These are phyloP conservation scores for Diaporthe vexans DNA, from an alignment of 2,329 filamentous ascomycete genomes.

Conservation along the genomic window DNA sequence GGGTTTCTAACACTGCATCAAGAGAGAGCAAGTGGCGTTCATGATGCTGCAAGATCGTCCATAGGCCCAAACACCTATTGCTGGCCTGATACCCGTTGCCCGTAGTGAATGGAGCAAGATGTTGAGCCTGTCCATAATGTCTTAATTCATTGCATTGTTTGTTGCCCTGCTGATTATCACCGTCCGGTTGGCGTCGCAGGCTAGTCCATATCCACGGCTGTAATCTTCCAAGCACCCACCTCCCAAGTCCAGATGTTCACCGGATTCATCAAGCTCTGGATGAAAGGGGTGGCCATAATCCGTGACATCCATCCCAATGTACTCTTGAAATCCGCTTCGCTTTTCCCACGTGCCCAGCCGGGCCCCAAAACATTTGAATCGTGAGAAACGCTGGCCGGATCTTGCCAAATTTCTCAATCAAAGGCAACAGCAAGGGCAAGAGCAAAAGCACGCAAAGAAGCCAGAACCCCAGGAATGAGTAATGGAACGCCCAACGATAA, in stretches of 20 bases:
- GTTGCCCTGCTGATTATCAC: not conserved
- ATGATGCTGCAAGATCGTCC: not conserved
- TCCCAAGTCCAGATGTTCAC: not conserved
- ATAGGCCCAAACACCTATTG: not conserved
- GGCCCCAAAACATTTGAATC: not conserved
- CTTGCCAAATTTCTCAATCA: not conserved
- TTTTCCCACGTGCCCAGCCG: not conserved
- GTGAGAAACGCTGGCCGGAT: not conserved
- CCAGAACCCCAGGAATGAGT: not conserved
- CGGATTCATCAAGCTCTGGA: not conserved
- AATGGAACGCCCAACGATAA: not conserved
- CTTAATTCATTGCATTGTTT: constrained; percentile 20
- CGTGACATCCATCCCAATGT: not conserved
- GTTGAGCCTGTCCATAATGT: constrained; percentile 1
- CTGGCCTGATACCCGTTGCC: too few relatives aligned
- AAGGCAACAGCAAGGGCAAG: not conserved
- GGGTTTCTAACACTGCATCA: not conserved
- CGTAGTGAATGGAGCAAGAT: not conserved
- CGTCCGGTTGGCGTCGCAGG: too few relatives aligned
- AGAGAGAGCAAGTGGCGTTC: constrained; percentile 1
- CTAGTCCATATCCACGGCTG: not conserved
- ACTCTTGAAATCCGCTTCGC: not conserved
- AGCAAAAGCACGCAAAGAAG: not conserved
- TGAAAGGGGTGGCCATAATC: not conserved
- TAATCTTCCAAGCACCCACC: not conserved